Base-by-base conservation (phyloP, 768 basidiomycete genomes). In the Dentipellis sp. region DNA sequence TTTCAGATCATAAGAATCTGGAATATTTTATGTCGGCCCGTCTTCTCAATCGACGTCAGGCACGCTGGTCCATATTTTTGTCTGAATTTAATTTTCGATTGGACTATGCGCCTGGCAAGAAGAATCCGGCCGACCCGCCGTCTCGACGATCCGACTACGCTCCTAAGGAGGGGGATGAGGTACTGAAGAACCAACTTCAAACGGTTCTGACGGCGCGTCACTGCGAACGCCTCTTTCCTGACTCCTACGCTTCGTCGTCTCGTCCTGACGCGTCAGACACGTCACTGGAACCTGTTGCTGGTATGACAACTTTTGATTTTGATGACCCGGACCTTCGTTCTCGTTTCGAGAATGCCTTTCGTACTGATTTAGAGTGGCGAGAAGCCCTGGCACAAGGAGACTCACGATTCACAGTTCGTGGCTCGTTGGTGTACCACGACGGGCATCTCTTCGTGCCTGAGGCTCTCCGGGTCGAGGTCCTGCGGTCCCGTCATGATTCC, bases 21-120 rank as follows among this genome's bases (percentile, higher is more conserved):
- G 62, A 69, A 36, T 78, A 78, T 56, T 79, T 78, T 64, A 57
- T 56, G n/a, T 68, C 63, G 3, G 59, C 72, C 0, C 64, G 71
- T 50, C 68, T 72, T 9, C 65, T 80, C 0, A 77, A 70, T 56
- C 60, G 68, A 4, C 51, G 72, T 10, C 77, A 80, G 64, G 75
- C 71, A 0, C 55, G 70, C 7, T 81, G 78, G 78, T 64, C 69
- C 0, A 56, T 67, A 0, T 61, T 67, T 11, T 64, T 80, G 0
- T 59, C 69, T 0, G 63, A 71, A 8, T 77, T 68, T 57, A 61
- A 75, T 39, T 74, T 72, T 45, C 22, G 19, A 17, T 40, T 58
- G 49, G 69, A 0, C 38, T 76, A 71, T 59, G 59, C 49, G 55
- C 73, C 70, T 6, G 71, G 69, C 10, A 54, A 40, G 9, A 65